These are phyloP conservation scores for Zasmidium citrigriseum DNA, from an alignment of 2,329 filamentous ascomycete genomes.

Conservation along the genomic window DNA sequence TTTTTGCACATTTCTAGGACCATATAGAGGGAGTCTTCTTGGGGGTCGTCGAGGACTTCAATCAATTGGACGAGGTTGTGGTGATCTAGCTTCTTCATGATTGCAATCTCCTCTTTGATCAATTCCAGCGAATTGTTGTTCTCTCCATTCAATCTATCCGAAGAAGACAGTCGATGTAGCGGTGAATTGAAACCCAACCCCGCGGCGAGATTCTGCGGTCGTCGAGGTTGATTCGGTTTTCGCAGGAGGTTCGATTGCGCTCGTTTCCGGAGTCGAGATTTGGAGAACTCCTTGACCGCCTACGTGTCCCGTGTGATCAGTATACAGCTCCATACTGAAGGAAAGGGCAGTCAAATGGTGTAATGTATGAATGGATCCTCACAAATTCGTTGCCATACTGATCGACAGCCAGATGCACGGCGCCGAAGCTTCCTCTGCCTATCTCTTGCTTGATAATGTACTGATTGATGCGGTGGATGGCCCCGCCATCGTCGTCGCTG, in stretches of 20 bases:
- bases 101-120: constrained; percentile 94
- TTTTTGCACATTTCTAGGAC: constrained; percentile 99
- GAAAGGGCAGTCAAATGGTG: constrained; percentile 9
- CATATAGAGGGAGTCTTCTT: constrained; percentile 97
- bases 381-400: constrained; percentile 94
- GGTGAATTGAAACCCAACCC: constrained; percentile 64
- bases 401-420: constrained; percentile 86
- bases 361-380: constrained; percentile 42
- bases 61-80: constrained; percentile 90
- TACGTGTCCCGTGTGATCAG: constrained; percentile 40
- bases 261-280: constrained; percentile 82
- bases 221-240: constrained; percentile 56
- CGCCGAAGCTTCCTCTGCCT: constrained; percentile 91
- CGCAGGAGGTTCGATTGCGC: constrained; percentile 86
- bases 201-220: constrained; percentile 53
- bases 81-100: constrained; percentile 98
- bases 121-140: constrained; percentile 75
- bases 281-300: constrained; percentile 98
- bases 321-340: constrained; percentile 6
- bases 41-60: constrained; percentile 92
- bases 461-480: constrained; percentile 89
- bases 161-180: constrained; percentile 60
- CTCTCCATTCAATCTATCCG: constrained; percentile 49
- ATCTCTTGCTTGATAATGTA: constrained; percentile 95
- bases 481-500: constrained; percentile 77